Percentiles rank a stretch among this genome's conserved stretches.
These are phyloP conservation scores for Parietichytrium sp. DNA, from an alignment of 108 stramenopile species.

Conservation along the genomic window DNA sequence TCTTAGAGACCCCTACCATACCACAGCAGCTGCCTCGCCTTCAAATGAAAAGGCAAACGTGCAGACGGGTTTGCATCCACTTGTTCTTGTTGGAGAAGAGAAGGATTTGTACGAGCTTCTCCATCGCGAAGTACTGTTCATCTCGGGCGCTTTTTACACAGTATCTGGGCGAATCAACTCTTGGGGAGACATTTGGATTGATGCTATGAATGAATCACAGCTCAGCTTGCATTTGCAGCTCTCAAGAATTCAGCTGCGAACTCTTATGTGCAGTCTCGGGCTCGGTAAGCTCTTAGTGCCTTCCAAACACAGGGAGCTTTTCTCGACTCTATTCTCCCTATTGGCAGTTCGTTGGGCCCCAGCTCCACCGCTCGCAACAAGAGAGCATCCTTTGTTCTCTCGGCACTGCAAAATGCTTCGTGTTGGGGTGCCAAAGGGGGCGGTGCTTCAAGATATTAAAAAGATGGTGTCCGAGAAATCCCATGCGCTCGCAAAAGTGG, in stretches of 20 bases:
- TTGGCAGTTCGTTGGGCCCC: background rate
- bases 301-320: background rate
- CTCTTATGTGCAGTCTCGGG: background rate
- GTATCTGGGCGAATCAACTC: background rate
- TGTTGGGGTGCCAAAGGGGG: slow-evolving; percentile 9
- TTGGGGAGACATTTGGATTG: background rate
- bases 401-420: slow-evolving; percentile 11
- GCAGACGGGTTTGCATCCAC: no score
- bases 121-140: slow-evolving; percentile 19
- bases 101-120: background rate
- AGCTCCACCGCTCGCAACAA: background rate
- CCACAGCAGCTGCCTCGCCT: no score
- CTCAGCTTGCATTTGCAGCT: background rate
- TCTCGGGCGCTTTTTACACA: background rate
- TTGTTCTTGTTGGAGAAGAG: background rate
- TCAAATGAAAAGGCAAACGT: no score
- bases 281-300: background rate
- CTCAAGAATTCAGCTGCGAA: background rate
- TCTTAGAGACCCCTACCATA: no score
- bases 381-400: background rate
- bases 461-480: no score
- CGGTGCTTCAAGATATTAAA: background rate
- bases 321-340: background rate
- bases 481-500: background rate
- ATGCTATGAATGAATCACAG: background rate